Base-by-base conservation (phyloP, 2,329 filamentous ascomycete genomes). In the Aureobasidium vineae region DNA sequence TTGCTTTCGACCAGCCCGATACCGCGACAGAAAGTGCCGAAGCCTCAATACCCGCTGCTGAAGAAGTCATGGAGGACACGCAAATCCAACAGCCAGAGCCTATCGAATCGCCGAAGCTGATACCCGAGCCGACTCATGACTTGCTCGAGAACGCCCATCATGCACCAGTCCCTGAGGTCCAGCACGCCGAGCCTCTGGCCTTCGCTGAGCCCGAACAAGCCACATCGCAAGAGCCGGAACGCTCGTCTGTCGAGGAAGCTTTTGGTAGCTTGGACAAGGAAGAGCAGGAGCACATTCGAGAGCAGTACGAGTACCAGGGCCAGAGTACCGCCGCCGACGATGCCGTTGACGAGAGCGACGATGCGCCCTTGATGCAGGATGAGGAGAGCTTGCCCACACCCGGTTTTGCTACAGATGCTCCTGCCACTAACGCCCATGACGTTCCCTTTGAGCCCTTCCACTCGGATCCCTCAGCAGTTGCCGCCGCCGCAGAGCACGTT, bases 231-330 rank as follows among this genome's bases (percentile, higher is more conserved):
- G 43, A 61, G 28, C 11, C 57, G 2, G 21, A 40, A 15, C 59
- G 21, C n/a, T 49, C 59, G 1, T 19, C 43, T 5, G 45, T 63
- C 15, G 45, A 63, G 2, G 45, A 63, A 50, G 59, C 45, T 11
- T 61, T 61, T 23, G 57, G 57, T 2, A 49, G 28, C 4, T 19
- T 61, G 13, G 45, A 63, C 33, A 36, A 21, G 40, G 47, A 64
- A 45, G 31, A 53, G 36, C 5, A 21, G 19, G 36, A 60, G 8
- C 11, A 45, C 2, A 8, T 49, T 15, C 16, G 41, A 41, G 63
- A 63, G 10, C 36, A 77, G 47, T 83, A 83, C 69, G 81, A 82
- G 66, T 77, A 80, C 67, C 81, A 83, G 66, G 77, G 81, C 47
- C 78, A 80, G 59, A 73, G 73, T 0, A 79, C 80, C 5, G 73